Evolutionary conservation across 2,329 filamentous ascomycete genomes (phyloP).

Genomic region (Gliomastix tumulicola): DNA sequence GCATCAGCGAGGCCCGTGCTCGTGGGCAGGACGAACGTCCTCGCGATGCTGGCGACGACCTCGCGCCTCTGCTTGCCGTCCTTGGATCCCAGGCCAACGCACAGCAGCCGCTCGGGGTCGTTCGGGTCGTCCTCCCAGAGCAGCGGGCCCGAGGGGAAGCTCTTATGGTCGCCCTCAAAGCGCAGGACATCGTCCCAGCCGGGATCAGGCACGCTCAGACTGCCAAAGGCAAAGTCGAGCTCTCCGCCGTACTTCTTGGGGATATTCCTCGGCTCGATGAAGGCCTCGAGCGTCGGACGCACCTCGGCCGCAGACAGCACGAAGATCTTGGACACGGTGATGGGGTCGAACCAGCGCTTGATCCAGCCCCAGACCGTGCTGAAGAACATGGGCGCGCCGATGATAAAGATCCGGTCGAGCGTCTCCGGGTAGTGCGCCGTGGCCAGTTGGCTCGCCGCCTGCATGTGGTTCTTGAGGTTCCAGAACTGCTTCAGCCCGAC

Average conservation of each 20-base stretch:
- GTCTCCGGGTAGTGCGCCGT: constrained; percentile 96
- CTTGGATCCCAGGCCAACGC: constrained; percentile 43
- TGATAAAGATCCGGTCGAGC: constrained; percentile 61
- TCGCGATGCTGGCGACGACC: constrained; percentile 43
- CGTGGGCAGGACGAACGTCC: constrained; percentile 21
- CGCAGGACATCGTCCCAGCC: constrained; percentile 38
- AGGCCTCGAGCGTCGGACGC: constrained; percentile 66
- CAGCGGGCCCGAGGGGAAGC: constrained; percentile 50
- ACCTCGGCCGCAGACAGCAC: constrained; percentile 72
- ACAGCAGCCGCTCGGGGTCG: constrained; percentile 39
- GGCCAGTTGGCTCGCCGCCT: constrained; percentile 79
- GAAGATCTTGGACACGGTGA: constrained; percentile 93
- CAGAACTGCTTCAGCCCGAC: constrained; percentile 92
- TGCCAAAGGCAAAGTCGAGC: constrained; percentile 75
- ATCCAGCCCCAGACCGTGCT: constrained; percentile 92
- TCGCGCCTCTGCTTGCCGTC: constrained; percentile 36
- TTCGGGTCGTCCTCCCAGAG: constrained; percentile 44
- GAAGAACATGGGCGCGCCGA: constrained; percentile 87
- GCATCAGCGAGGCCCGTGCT: constrained; percentile 2
- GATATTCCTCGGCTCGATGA: constrained; percentile 77
- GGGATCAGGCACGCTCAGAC: constrained; percentile 66
- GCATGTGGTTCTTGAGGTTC: constrained; percentile 92
- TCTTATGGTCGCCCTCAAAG: constrained; percentile 45
- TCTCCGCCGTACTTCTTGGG: constrained; percentile 86
- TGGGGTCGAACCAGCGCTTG: constrained; percentile 92